These are phyloP conservation scores for Hericium rajendrae DNA, from an alignment of 768 basidiomycete species.

Conservation along the genomic window DNA sequence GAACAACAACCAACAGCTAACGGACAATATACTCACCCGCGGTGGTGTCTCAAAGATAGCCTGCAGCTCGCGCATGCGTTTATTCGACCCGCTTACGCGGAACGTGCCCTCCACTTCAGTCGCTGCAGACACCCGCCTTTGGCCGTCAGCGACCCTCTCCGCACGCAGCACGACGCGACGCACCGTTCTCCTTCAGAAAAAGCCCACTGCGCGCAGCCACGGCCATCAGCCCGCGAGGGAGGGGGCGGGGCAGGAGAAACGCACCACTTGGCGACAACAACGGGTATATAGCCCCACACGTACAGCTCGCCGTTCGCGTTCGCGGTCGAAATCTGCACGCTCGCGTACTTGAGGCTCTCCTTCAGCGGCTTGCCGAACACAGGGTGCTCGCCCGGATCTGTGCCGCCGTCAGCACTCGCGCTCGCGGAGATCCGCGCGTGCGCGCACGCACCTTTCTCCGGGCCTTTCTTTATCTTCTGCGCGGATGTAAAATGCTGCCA, in stretches of 20 bases:
- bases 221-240: conserved; percentile 8
- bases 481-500: conserved; percentile 67
- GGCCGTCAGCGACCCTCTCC: background rate
- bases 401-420: conserved; percentile 7
- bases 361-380: conserved; percentile 84
- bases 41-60: conserved; percentile 83
- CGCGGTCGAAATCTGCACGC: conserved; percentile 89
- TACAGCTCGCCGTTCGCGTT: conserved; percentile 74
- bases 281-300: conserved; percentile 92
- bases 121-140: conserved; percentile 28
- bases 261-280: conserved; percentile 96
- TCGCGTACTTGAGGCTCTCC: conserved; percentile 78
- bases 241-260: conserved; percentile 18
- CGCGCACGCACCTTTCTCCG: conserved; percentile 29
- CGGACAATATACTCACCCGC: conserved; percentile 38
- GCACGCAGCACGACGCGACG: conserved; percentile 9
- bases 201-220: conserved; percentile 49
- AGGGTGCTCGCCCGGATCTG: conserved; percentile 30
- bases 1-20: background rate
- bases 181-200: conserved; percentile 91
- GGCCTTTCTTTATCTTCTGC: conserved; percentile 47
- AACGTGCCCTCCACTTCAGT: conserved; percentile 93
- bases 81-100: conserved; percentile 90
- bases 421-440: background rate
- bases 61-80: conserved; percentile 94